Evolutionary conservation across 805 yeast genomes (phyloP), one percentile per base, ranked within the genome.

Genomic region (Saccharomycopsis sp.): DNA sequence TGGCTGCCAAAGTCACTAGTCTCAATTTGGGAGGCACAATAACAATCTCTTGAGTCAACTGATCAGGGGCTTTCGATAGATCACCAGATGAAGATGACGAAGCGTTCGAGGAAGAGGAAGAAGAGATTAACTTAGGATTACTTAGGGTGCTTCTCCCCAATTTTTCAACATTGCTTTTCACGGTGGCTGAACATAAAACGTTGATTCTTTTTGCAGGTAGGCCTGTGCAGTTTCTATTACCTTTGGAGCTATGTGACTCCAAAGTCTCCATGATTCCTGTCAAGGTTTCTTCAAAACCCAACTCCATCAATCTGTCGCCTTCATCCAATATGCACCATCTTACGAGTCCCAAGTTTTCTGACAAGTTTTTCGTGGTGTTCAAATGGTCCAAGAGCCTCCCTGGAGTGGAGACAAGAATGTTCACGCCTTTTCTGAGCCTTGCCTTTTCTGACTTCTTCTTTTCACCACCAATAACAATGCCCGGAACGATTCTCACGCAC

Each of bases 391-490:
- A 82, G 33, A 92, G 65, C 52, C 99, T 73, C 46, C 99, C 99
- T 2, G 99, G 99, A 0, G 99, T 92, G 9, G 94, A 96, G 31
- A 92, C 94, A n/a, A 92, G 69, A 25, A 92, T 77, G 59, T 92
- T 92, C 25, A 88, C 94, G 50, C 99, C 99, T 59, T 89, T 89
- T 56, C 99, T 73, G 25, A 92, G 62, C 53, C 99, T 67, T 1
- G 97, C 96, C 69, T 92, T 92, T 60, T 92, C 99, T 2, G 95
- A 74, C 56, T 92, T 94, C 60, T 89, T 89, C 71, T 89, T 88
- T 58, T 92, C 99, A 47, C 99, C 99, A 55, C 99, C 99, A 62
- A 87, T 87, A 19, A 92, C 94, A 30, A 88, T 75, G 30, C 97
- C 95, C 1, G 98, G 96, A 4, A 94, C 98, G 32, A 92, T 71